Evolutionary conservation across 1,139 yeast genomes (phyloP).

Genomic region (Protomyces lactucae-debilis): DNA sequence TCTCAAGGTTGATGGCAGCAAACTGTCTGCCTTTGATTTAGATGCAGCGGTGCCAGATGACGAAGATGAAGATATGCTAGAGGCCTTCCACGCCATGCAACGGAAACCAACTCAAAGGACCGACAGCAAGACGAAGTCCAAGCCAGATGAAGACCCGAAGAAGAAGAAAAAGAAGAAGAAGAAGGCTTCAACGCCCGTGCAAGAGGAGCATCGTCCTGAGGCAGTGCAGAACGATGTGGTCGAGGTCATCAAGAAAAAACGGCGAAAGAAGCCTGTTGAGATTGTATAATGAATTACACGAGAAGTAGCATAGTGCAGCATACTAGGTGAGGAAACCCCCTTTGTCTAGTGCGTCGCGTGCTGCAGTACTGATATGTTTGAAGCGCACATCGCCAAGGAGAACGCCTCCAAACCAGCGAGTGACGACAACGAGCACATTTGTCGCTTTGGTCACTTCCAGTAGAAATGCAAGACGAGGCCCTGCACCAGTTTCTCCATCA

Average conservation of each 20-base stretch:
- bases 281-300: constrained; percentile 13
- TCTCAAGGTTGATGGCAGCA: constrained; percentile 27
- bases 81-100: constrained; percentile 28
- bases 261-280: constrained; percentile 29
- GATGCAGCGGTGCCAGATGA: constrained; percentile 31
- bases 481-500: constrained; percentile 97
- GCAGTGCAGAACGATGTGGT: constrained; percentile 28
- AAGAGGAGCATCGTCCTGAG: neutral
- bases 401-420: constrained; percentile 91
- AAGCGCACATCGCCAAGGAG: constrained; percentile 90
- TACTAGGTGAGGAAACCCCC: constrained; percentile 48
- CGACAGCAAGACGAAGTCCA: constrained; percentile 10
- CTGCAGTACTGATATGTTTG: constrained; percentile 84
- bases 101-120: neutral
- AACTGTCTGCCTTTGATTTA: constrained; percentile 35
- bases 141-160: neutral
- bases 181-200: constrained; percentile 28
- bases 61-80: constrained; percentile 31
- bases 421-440: constrained; percentile 81
- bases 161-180: constrained; percentile 28
- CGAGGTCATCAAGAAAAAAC: constrained; percentile 26
- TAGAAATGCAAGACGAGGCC: constrained; percentile 47
- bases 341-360: constrained; percentile 71
- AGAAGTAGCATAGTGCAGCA: neutral
- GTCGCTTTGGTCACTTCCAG: constrained; percentile 53